Percentiles rank a stretch among this genome's conserved stretches.
phyloP scores from a whole-genome alignment of 345 rosid genomes.

The Moricandia moricandioides region DNA sequence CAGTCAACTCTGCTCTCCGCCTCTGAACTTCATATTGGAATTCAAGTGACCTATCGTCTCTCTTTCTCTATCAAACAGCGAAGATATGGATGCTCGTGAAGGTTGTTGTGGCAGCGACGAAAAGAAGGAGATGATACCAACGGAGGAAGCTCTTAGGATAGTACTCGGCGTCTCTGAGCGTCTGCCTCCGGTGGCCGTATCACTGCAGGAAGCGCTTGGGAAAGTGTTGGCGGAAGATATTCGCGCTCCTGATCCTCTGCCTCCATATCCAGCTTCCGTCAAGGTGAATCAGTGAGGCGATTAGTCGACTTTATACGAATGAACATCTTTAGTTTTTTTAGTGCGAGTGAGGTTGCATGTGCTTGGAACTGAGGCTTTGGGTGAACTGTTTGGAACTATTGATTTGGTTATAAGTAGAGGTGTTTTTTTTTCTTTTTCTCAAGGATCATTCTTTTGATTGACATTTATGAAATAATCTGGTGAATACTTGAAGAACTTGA shows the following conservation, averaged over 20 bases:
- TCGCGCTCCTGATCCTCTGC: conserved; percentile 79
- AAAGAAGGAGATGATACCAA: conserved; percentile 48
- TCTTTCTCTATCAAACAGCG: neutral
- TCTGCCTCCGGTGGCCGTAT: conserved; percentile 53
- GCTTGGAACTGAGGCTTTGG: neutral
- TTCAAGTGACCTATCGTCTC: neutral
- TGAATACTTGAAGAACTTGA: neutral
- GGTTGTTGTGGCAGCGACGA: conserved; percentile 16
- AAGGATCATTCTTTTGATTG: neutral
- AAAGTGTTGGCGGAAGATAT: conserved; percentile 83
- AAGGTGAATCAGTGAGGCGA: conserved; percentile 44
- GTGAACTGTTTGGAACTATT: neutral
- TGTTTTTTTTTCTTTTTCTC: neutral
- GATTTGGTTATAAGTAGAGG: neutral
- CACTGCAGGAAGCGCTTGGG: conserved; percentile 68
- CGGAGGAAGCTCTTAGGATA: conserved; percentile 60
- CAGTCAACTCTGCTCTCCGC: conserved; percentile 13
- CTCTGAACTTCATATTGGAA: neutral
- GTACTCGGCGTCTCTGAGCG: conserved; percentile 60
- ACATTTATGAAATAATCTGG: neutral
- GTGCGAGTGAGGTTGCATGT: conserved; percentile 1
- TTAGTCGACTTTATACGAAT: neutral
- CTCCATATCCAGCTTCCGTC: conserved; percentile 92
- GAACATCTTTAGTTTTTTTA: neutral
- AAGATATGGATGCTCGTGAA: conserved; percentile 28